Evolutionary conservation across 208 protist species (phyloP).

Genomic region (Trypanosoma boissoni): DNA sequence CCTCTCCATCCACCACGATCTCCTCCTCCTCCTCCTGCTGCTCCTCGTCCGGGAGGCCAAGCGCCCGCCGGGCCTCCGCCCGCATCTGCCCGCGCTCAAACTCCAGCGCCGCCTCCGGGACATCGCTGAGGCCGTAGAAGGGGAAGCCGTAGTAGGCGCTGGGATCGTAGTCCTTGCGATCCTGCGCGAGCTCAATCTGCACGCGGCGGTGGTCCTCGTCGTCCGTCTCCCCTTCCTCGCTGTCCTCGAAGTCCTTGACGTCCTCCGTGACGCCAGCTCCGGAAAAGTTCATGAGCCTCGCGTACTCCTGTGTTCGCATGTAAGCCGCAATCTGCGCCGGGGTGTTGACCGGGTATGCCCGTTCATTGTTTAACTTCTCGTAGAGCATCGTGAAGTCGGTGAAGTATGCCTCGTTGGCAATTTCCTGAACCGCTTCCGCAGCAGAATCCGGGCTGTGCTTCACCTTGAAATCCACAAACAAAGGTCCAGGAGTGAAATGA

Average conservation of each 20-base stretch:
- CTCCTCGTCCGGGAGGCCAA: slow-evolving; percentile 4
- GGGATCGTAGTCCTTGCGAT: slow-evolving; percentile 60
- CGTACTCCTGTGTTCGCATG: slow-evolving; percentile 17
- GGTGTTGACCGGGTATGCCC: slow-evolving; percentile 64
- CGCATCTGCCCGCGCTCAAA: slow-evolving; percentile 11
- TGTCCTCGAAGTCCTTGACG: slow-evolving; percentile 56
- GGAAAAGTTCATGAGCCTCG: slow-evolving; percentile 35
- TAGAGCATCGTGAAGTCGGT: slow-evolving; percentile 55
- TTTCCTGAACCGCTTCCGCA: slow-evolving; percentile 56
- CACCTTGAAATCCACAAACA: slow-evolving; percentile 55
- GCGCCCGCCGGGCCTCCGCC: slow-evolving; percentile 15
- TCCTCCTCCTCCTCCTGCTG: slow-evolving; percentile 4
- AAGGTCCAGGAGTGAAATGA: slow-evolving; percentile 4
- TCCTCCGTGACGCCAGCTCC: slow-evolving; percentile 51
- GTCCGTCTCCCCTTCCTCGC: slow-evolving; percentile 37
- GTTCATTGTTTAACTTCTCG: slow-evolving; percentile 58
- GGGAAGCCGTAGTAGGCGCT: slow-evolving; percentile 10
- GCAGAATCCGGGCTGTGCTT: slow-evolving; percentile 59
- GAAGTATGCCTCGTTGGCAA: slow-evolving; percentile 59
- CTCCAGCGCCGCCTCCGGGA: background rate
- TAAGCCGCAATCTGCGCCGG: slow-evolving; percentile 40
- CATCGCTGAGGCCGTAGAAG: background rate
- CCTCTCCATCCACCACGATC: background rate
- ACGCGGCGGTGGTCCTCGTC: slow-evolving; percentile 57
- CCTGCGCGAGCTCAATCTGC: slow-evolving; percentile 39